A percentile compares a stretch with the other conserved stretches of the same genome.
Conservation (phyloP, 1,284 basidiomycete species). For the Cryptococcus depauperatus region DNA sequence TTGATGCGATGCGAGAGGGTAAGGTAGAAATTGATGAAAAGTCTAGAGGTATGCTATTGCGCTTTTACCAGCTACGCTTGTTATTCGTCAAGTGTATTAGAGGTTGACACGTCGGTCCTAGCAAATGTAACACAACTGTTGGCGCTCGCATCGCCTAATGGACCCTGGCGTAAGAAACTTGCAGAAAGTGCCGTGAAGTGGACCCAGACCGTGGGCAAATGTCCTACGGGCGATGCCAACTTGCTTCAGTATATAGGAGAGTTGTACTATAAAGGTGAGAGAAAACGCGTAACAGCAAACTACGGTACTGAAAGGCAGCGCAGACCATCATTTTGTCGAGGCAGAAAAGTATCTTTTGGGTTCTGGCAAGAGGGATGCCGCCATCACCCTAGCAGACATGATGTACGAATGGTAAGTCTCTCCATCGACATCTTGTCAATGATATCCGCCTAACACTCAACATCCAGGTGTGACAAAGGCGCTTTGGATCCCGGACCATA, state of each 20-base stretch:
- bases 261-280: conserved; percentile 70
- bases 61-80: conserved; percentile 7
- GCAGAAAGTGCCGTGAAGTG: conserved; percentile 52
- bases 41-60: conserved; percentile 61
- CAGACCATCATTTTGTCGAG: conserved; percentile 6
- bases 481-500: conserved; percentile 55
- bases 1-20: conserved; percentile 71
- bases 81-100: neutral
- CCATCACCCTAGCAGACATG: conserved; percentile 72
- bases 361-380: conserved; percentile 77
- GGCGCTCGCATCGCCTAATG: conserved; percentile 43
- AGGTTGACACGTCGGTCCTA: conserved; percentile 7
- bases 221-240: conserved; percentile 72
- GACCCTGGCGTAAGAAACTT: conserved; percentile 48
- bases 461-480: conserved; percentile 36
- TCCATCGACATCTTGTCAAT: neutral
- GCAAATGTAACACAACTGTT: conserved; percentile 46
- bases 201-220: conserved; percentile 65
- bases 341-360: conserved; percentile 75
- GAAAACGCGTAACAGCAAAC: no score
- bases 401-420: conserved; percentile 63
- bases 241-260: conserved; percentile 82
- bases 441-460: neutral
- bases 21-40: conserved; percentile 59
- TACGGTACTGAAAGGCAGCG: neutral